Evolutionary conservation across 345 rosid species (phyloP), one percentile per base, ranked within the genome.

Genomic region (Pseudoturritis turrita): DNA sequence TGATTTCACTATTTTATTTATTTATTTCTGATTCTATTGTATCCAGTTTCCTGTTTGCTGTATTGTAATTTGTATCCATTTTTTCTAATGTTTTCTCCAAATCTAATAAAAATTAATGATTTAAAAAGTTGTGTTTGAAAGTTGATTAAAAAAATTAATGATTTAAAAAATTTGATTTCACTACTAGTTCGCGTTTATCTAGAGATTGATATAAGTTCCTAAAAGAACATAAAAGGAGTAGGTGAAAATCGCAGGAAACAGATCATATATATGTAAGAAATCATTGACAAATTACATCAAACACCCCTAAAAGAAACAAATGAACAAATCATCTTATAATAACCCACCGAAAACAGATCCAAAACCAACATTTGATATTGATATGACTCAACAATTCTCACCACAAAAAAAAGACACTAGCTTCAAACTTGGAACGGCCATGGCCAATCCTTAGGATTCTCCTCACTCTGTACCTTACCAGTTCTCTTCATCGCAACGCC

Each of bases 391-490:
- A 68, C 21, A 22, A 25, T 0, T 44, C 49, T 25, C 65, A 66
- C 31, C 47, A 40, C 40, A 17, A 36, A 6, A 9, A 45, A 36
- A 49, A 18, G 4, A 44, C 35, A 50, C 28, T 3, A 28, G 7
- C 2, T 40, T 83, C 76, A 91, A 52, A 90, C 89, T 81, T 91
- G 98, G 75, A 91, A 84, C 29, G 95, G 96, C 92, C 92, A 87
- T 51, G 97, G 96, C 98, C 98, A 93, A 68, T 88, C 91, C 78
- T 86, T 85, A 81, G 81, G 73, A 54, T 83, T 85, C 79, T 88
- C 97, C 12, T 88, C 90, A n/a, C 87, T 86, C 73, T 85, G 84
- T 46, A 90, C 96, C 70, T 86, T 87, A 15, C 87, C 86, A 29
- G 72, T 82, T 23, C 84, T 83, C 83, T 63, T 87, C 76, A 73